Base-by-base conservation (phyloP, 495 filamentous ascomycete genomes). In the Oidiodendron maius region DNA sequence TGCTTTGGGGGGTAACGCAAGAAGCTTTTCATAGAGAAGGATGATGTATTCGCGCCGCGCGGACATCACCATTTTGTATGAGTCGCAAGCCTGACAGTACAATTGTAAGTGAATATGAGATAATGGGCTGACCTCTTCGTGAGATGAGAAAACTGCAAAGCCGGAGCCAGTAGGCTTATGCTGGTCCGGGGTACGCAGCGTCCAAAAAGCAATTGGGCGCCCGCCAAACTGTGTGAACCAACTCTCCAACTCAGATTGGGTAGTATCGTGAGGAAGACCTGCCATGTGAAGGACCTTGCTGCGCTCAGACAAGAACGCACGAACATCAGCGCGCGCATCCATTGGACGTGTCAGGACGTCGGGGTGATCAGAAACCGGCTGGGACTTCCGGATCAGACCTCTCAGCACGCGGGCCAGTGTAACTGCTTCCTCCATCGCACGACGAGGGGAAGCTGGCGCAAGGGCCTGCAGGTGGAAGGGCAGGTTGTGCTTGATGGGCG, bases 191-290 rank as follows among this genome's bases (percentile, higher is more conserved):
- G 93, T 97, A 35, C 93, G 88, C 44, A 98, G 74, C 16, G 93
- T 98, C 91, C 91, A 98, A 68, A 98, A 98, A 17, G 91, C 91
- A 71, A 97, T 97, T n/a, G 93, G 93, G 15, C 93, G 86, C 36
- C 93, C 93, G 47, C 93, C 91, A 59, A 95, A 98, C 63, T 98
- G 93, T 20, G 93, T 98, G 65, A 96, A 98, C 93, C 93, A 98
- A 65, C 89, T 95, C 70, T 97, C 93, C 26, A 98, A 74, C 67
- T 97, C 93, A 13, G 90, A 96, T 69, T 98, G 93, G 2, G 93
- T 98, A 21, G 93, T 98, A 60, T 98, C 93, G 62, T 98, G 93
- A 34, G 93, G 93, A 40, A 98, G 76, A 30, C 93, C 93, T 56
- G 87, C 94, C 80, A 98, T 88, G 67, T 98, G 93, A 51, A 98